Evolutionary conservation across 2,329 filamentous ascomycete genomes (phyloP).

Genomic region (Curvularia spicifera): DNA sequence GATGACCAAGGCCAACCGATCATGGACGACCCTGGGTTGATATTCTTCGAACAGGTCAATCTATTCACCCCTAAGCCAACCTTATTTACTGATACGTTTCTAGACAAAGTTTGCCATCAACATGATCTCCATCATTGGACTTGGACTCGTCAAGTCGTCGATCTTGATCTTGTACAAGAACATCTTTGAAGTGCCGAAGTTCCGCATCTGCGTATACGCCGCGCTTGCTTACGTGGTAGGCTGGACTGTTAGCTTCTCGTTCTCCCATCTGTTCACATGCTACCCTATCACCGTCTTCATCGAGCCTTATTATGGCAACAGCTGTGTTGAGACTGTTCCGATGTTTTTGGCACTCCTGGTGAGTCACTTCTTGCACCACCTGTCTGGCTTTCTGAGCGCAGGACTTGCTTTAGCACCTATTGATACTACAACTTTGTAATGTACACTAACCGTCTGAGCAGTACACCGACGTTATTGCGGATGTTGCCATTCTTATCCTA

Average conservation of each 20-base stretch:
- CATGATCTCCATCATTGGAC: constrained; percentile 34
- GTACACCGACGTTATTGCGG: constrained; percentile 31
- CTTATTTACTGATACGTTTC: background rate
- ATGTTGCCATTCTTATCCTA: constrained; percentile 31
- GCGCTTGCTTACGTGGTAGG: constrained; percentile 28
- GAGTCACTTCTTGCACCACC: constrained; percentile 1
- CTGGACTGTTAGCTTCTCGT: constrained; percentile 36
- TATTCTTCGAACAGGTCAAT: constrained; percentile 32
- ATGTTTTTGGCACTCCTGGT: constrained; percentile 33
- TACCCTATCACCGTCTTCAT: constrained; percentile 37
- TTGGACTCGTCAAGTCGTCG: constrained; percentile 40
- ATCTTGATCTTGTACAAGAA: constrained; percentile 41
- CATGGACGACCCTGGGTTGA: constrained; percentile 33
- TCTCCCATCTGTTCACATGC: constrained; percentile 38
- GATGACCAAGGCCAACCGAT: constrained; percentile 26
- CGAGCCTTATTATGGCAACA: constrained; percentile 35
- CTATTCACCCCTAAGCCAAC: too few species aligned
- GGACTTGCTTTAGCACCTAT: background rate
- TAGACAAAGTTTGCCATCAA: constrained; percentile 40
- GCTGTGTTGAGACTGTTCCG: constrained; percentile 30
- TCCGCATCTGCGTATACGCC: constrained; percentile 28
- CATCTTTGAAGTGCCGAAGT: constrained; percentile 34
- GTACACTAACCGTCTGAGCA: constrained; percentile 8
- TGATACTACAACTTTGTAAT: background rate
- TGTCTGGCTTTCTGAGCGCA: background rate